These are phyloP conservation scores for Symbiodinium pilosum DNA, from an alignment of 73 alveolate genomes.

Conservation along the genomic window DNA sequence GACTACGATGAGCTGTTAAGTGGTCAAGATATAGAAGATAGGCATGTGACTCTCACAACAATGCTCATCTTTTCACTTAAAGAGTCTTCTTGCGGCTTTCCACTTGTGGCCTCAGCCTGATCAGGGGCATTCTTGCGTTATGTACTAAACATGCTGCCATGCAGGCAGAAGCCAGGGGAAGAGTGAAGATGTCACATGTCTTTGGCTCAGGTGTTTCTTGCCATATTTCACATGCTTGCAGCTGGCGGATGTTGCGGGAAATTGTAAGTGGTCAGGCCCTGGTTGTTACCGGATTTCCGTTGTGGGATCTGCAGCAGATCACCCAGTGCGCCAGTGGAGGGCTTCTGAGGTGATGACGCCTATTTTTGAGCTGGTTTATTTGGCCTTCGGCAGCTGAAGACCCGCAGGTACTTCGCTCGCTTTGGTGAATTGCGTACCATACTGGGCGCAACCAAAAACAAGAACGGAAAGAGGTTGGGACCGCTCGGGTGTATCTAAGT, in stretches of 20 bases:
- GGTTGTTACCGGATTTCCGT: conserved; percentile 65
- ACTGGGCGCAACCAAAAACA: conserved; percentile 50
- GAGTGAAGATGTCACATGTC: background rate
- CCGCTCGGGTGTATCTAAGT: background rate
- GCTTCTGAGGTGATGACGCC: too few relatives aligned
- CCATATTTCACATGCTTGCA: background rate
- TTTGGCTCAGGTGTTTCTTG: background rate
- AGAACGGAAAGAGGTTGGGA: conserved; percentile 35
- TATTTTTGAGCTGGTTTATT: background rate
- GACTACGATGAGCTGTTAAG: background rate
- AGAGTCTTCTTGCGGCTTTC: too few relatives aligned
- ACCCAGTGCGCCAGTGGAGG: conserved; percentile 8
- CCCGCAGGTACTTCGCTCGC: conserved; percentile 69
- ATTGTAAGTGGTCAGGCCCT: background rate
- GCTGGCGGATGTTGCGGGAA: background rate
- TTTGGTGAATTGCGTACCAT: conserved; percentile 72
- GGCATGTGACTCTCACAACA: too few relatives aligned
- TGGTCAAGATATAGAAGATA: too few relatives aligned
- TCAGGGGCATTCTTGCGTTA: too few relatives aligned
- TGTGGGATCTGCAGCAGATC: conserved; percentile 50
- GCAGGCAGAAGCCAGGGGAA: background rate
- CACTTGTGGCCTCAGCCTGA: too few relatives aligned
- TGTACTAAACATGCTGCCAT: too few relatives aligned
- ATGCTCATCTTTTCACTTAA: too few relatives aligned
- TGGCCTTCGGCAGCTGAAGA: background rate